A percentile compares a stretch with the other conserved stretches of the same genome.
Evolutionary conservation across 2,329 filamentous ascomycete genomes (phyloP).

Genomic region (Apiospora saccharicola): DNA sequence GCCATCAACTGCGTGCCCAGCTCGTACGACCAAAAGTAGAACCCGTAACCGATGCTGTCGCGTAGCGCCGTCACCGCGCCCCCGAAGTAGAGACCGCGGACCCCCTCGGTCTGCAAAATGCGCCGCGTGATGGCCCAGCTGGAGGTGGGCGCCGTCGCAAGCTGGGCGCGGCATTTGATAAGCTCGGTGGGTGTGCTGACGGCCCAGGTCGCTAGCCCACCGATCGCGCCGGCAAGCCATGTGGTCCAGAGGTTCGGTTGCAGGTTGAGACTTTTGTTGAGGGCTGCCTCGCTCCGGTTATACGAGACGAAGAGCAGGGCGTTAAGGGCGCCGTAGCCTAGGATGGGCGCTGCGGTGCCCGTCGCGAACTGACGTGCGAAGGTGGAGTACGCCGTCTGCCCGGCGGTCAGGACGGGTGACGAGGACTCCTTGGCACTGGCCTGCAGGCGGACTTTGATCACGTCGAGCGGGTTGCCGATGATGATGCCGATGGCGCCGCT

Average conservation of each 20-base stretch:
- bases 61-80: conserved; percentile 82
- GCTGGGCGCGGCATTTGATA: conserved; percentile 87
- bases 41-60: conserved; percentile 93
- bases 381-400: conserved; percentile 31
- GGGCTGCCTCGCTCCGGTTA: conserved; percentile 76
- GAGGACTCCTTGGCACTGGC: conserved; percentile 52
- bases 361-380: conserved; percentile 48
- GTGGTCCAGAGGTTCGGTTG: conserved; percentile 67
- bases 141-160: conserved; percentile 58
- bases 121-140: conserved; percentile 70
- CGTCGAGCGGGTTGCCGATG: conserved; percentile 85
- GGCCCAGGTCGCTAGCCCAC: conserved; percentile 84
- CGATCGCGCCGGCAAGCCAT: conserved; percentile 81
- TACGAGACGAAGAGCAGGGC: conserved; percentile 90
- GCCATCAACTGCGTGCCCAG: conserved; percentile 69
- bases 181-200: conserved; percentile 90
- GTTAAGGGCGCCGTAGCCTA: conserved; percentile 91
- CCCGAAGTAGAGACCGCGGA: conserved; percentile 80
- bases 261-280: conserved; percentile 52
- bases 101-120: conserved; percentile 63
- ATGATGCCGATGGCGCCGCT: conserved; percentile 69
- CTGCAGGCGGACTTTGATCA: conserved; percentile 77
- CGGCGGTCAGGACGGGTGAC: conserved; percentile 15
- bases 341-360: conserved; percentile 83
- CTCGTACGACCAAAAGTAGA: conserved; percentile 96